Conservation (phyloP, 2,329 filamentous ascomycete species). For the Colletotrichum sp. region DNA sequence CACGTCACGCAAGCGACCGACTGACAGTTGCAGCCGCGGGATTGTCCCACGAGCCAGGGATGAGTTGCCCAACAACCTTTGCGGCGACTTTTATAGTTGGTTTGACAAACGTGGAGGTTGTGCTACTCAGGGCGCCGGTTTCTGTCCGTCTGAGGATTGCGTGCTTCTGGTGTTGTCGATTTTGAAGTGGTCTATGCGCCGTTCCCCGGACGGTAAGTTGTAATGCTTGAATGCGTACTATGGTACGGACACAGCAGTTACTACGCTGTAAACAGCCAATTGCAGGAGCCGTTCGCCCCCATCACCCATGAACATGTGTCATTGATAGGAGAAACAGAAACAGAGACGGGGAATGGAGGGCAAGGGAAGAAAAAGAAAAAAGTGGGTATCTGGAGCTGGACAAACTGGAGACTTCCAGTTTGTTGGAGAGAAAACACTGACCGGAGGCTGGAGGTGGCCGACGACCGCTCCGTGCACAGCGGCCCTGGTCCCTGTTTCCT, state of each 20-base stretch:
- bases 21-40: background rate
- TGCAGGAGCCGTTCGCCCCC: background rate
- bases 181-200: background rate
- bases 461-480: background rate
- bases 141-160: background rate
- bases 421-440: background rate
- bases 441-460: slow-evolving; percentile 1
- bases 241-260: background rate
- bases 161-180: background rate
- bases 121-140: background rate
- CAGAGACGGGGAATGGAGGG: background rate
- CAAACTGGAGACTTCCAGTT: background rate
- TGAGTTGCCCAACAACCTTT: slow-evolving; percentile 2
- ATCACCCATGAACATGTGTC: background rate
- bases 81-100: slow-evolving; percentile 12
- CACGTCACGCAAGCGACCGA: background rate
- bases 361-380: background rate
- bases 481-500: background rate
- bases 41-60: background rate
- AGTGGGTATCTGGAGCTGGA: background rate
- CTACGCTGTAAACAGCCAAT: background rate
- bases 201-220: background rate
- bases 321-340: slow-evolving; percentile 5
- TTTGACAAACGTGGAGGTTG: background rate
- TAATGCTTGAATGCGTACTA: background rate